A percentile compares a stretch with the other conserved stretches of the same genome.
These are phyloP conservation scores for Monilinia vaccinii-corymbosi DNA, from an alignment of 2,329 filamentous ascomycete genomes.

Conservation along the genomic window DNA sequence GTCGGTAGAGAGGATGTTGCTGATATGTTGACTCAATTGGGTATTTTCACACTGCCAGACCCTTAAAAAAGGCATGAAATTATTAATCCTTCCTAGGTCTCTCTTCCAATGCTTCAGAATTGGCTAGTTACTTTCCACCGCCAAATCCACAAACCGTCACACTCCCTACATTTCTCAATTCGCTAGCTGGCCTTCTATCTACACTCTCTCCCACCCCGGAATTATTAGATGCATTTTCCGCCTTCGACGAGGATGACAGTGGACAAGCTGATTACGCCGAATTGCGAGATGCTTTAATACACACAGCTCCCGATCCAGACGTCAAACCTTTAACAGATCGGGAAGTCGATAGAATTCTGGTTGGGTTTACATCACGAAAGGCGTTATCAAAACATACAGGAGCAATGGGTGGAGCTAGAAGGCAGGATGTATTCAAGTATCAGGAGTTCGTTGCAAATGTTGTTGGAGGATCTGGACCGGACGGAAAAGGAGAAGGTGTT, in stretches of 20 bases:
- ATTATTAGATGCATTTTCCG: conserved; percentile 80
- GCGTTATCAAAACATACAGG: conserved; percentile 60
- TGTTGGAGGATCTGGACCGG: conserved; percentile 22
- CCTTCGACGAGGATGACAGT: conserved; percentile 92
- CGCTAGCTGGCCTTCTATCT: conserved; percentile 64
- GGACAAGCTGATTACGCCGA: conserved; percentile 82
- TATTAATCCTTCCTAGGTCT: conserved; percentile 45
- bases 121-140: conserved; percentile 76
- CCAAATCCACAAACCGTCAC: conserved; percentile 64
- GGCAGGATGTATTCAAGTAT: conserved; percentile 88
- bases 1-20: conserved; percentile 77
- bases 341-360: conserved; percentile 82
- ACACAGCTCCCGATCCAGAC: conserved; percentile 71
- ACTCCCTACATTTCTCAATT: conserved; percentile 78
- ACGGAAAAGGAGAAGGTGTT: conserved; percentile 19
- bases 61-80: background rate
- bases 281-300: conserved; percentile 71
- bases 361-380: conserved; percentile 73
- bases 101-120: conserved; percentile 58
- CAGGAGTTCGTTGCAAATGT: conserved; percentile 66
- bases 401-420: conserved; percentile 41
- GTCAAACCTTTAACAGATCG: conserved; percentile 51
- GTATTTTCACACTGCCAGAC: conserved; percentile 34
- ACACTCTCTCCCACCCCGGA: conserved; percentile 71
- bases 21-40: conserved; percentile 80